Base-by-base conservation (phyloP, 495 filamentous ascomycete genomes). In the Xylaria nigripes region DNA sequence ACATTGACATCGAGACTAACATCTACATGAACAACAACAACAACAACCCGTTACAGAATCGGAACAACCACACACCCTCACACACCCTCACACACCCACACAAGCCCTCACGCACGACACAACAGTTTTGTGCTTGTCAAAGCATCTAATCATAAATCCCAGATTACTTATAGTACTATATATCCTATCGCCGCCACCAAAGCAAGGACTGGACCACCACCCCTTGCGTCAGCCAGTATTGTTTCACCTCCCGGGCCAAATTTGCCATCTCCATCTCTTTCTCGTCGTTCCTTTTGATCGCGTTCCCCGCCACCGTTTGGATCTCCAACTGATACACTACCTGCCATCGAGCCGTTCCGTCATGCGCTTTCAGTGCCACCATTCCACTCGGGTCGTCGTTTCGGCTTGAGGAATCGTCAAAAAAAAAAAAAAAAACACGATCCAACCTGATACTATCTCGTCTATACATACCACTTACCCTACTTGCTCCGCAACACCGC, bases 361-460 rank as follows among this genome's bases (percentile, higher is more conserved):
- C 51, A 54, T 54, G 51, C 45, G 32, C 44, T 32, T 48, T 48
- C 30, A 34, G 45, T 48, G 34, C 24, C 45, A 48, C 45, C 44
- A 43, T 55, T 29, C 52, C 36, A 21, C 38, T 25, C 25, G 45
- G 45, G 51, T 59, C 49, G 51, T 59, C 49, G 32, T 36, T 36
- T 59, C 52, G 52, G 50, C 48, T 64, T 52, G 52, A 58, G 34
- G 47, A 56, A 50, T 50, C 48, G n/a, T 48, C 48, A 13, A 29
- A 34, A 46, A 52, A 45, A 32, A 45, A 5, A 12, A 36, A 13
- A 29, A 34, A 46, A 52, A 45, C 34, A 45, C 32, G 32, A 36
- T 12, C 12, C 48, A 56, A 49, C 42, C 56, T 50, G 45, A 52
- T 22, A 45, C 46, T 36, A n/a, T 47, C 45, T 24, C 15, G 54